Conservation (phyloP, 306 rosid species). For the Lotus japonicus region DNA sequence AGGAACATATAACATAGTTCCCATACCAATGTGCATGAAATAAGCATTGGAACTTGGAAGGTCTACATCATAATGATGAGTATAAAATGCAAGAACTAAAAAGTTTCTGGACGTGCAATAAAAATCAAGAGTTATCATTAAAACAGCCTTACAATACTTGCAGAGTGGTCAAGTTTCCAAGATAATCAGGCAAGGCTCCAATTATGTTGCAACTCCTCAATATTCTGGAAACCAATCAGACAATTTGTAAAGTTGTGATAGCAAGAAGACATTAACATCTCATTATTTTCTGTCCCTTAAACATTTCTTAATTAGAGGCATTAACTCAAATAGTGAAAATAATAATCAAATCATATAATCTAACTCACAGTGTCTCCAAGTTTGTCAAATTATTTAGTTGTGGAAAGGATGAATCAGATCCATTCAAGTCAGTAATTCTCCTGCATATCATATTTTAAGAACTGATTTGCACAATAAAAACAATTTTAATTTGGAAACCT, state of each 20-base stretch:
- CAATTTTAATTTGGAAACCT: too few relatives aligned
- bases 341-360: not conserved
- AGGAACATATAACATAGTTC: too few relatives aligned
- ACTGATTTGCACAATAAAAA: too few relatives aligned
- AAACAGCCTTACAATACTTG: too few relatives aligned
- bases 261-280: not conserved
- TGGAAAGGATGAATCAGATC: conserved; percentile 49
- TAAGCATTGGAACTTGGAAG: too few relatives aligned
- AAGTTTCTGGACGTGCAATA: too few relatives aligned
- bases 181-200: conserved; percentile 38
- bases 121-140: too few relatives aligned
- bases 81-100: too few relatives aligned
- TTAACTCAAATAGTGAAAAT: not conserved
- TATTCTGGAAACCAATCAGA: conserved; percentile 34
- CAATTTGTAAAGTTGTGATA: not conserved
- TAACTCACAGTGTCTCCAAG: conserved; percentile 42
- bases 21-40: too few relatives aligned
- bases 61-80: too few relatives aligned
- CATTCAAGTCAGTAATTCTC: conserved; percentile 61
- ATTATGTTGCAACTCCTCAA: conserved; percentile 57
- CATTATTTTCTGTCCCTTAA: not conserved
- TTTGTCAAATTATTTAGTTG: conserved; percentile 29
- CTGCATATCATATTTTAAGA: conserved; percentile 44
- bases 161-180: not conserved
- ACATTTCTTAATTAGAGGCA: not conserved